Evolutionary conservation across 805 yeast genomes (phyloP), one percentile per base, ranked within the genome.

Genomic region (Candida golubevii): DNA sequence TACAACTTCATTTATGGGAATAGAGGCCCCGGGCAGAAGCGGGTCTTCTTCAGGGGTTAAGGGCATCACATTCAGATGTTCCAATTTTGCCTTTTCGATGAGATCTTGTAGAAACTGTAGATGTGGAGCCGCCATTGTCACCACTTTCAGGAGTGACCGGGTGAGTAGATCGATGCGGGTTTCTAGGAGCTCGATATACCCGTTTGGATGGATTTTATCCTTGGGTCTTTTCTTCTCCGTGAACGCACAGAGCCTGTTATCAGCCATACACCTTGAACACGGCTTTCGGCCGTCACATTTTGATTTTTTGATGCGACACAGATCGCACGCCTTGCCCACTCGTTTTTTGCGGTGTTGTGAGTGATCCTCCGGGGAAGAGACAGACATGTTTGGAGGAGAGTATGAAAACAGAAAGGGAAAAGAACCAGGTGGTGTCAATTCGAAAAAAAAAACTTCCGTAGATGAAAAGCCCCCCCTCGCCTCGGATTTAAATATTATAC

Each of bases 201-300:
- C 84, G 35, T 63, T 60, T 1, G 85, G 81, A 49, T 79, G 80
- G 26, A 66, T 64, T 57, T 79, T 80, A 38, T 81, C 85, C 45
- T 69, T 75, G 39, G 67, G 65, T 50, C 73, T 75, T 57, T 72
- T 75, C 55, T 79, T 70, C 48, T 80, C 82, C 2, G 80, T 74
- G 55, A 77, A 80, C 2, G 78, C 74, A 58, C 85, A 80, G 29
- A 79, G 69, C 56, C 77, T 78, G 60, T 80, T 80, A 50, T 79
- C 83, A 8, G 68, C 62, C 8, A 68, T 57, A 55, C 85, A 80
- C 43, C 77, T 69, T 32, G 73, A 71, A 52, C 85, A 80, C 0
- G 85, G 85, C 49, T 77, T 77, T 39, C 72, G 71, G 15, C 85
- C 85, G 46, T 79, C 80, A 58, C 85, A 80, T 49, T 79, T 80